Evolutionary conservation across 768 basidiomycete genomes (phyloP), one percentile per base, ranked within the genome.

Genomic region (Lactarius akahatsu): DNA sequence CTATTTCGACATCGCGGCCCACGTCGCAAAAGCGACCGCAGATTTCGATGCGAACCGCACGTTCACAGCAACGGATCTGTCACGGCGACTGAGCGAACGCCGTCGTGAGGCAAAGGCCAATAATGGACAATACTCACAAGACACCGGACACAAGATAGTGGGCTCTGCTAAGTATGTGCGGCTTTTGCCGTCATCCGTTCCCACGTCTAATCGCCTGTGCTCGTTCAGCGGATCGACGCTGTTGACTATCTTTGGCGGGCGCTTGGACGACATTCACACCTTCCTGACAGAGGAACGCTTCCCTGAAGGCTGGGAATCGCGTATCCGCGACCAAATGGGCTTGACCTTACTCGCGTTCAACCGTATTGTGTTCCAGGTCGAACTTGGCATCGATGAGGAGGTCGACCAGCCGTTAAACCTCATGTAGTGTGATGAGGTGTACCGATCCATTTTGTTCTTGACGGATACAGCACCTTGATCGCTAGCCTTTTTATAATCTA

Each of bases 271-370:
- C 63, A 69, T 92, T 40, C 76, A 81, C 50, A 69, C 80, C 0
- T 71, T 90, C 57, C 74, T 93, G 23, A 73, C 78, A 9, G 88
- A 93, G 55, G 91, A 93, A 68, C 83, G 89, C 18, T 71, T 93
- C 38, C 86, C 87, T 0, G 80, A 87, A 0, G 85, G 85, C 26
- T 92, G 89, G 88, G 89, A 91, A 72, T 80, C 90, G 0, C 77
- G 82, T 20, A 74, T 85, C 36, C 78, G 81, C 26, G 76, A 80
- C 41, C 82, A 76, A 0, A 77, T 80, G 62, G 90, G 91, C 0
- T 74, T 91, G 40, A 90, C 90, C 0, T 76, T 92, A 9, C 52
- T 77, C 13, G 73, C 74, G 10, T 84, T 90, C 77, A 89, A 91
- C 71, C 64, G 10, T 34, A 76, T 74, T 2, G 73, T 72, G 7